A percentile compares a stretch with the other conserved stretches of the same genome.
phyloP scores from a whole-genome alignment of 1,284 basidiomycete species.

The Papiliotrema fonsecae region DNA sequence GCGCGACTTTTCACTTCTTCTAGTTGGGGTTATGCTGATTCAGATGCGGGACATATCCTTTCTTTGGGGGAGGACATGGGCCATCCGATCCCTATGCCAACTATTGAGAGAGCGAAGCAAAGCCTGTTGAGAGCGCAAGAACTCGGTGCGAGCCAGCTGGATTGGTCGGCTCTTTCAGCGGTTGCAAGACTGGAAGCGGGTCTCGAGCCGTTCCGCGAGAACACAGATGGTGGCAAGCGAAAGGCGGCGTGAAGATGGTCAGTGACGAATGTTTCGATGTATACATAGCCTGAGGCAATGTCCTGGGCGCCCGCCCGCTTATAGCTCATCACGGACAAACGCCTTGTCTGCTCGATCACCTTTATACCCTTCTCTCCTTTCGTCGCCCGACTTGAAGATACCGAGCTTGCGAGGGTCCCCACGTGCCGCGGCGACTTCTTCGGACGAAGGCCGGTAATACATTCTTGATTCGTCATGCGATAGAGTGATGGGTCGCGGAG shows the following conservation, averaged over 20 bases:
- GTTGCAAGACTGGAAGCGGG: conserved; percentile 13
- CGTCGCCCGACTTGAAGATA: conserved; percentile 36
- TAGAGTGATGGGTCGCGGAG: conserved; percentile 41
- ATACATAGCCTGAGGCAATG: not conserved
- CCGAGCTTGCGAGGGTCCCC: conserved; percentile 31
- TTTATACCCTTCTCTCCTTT: conserved; percentile 19
- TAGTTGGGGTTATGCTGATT: not conserved
- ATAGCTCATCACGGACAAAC: conserved; percentile 32
- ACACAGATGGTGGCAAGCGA: conserved; percentile 5
- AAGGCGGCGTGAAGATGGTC: not conserved
- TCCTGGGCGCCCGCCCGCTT: not conserved
- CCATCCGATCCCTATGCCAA: conserved; percentile 16
- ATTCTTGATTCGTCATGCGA: conserved; percentile 29
- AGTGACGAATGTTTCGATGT: not conserved
- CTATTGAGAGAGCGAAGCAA: conserved; percentile 19
- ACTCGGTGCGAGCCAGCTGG: conserved; percentile 13
- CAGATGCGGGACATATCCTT: conserved; percentile 24
- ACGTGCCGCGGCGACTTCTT: not conserved
- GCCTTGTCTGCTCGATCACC: conserved; percentile 16
- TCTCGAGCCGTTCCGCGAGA: conserved; percentile 12
- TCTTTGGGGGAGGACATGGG: conserved; percentile 13
- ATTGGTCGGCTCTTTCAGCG: conserved; percentile 15
- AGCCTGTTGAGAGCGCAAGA: conserved; percentile 16
- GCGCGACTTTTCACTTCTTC: conserved; percentile 1
- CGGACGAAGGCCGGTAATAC: conserved; percentile 23